These are phyloP conservation scores for Angomonas deanei DNA, from an alignment of 208 protist genomes.

Conservation along the genomic window DNA sequence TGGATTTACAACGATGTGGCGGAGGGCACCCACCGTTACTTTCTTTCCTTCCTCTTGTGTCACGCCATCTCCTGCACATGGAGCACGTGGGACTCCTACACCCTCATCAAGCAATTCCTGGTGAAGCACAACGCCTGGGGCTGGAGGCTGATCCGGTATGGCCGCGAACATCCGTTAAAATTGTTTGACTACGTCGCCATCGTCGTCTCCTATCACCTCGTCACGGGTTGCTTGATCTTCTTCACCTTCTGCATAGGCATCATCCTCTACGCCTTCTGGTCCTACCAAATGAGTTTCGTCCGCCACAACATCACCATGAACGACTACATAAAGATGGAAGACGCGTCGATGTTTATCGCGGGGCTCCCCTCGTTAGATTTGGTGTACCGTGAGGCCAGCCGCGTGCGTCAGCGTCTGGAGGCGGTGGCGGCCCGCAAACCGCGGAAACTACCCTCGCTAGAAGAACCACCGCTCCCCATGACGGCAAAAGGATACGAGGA, in stretches of 20 bases:
- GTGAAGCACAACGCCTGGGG: slow-evolving; percentile 44
- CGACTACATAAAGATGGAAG: slow-evolving; percentile 86
- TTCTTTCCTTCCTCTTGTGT: slow-evolving; percentile 82
- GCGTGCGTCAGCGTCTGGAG: slow-evolving; percentile 43
- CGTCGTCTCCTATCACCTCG: slow-evolving; percentile 52
- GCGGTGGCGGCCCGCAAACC: slow-evolving; percentile 51
- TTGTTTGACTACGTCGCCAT: slow-evolving; percentile 60
- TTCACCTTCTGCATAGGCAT: slow-evolving; percentile 69
- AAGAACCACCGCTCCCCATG: slow-evolving; percentile 34
- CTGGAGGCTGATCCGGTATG: slow-evolving; percentile 37
- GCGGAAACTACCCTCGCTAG: slow-evolving; percentile 25
- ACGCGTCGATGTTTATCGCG: slow-evolving; percentile 52
- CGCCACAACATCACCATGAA: slow-evolving; percentile 79
- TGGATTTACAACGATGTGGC: slow-evolving; percentile 98
- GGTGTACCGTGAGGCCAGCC: slow-evolving; percentile 60
- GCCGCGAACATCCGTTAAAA: slow-evolving; percentile 22
- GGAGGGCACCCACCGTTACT: slow-evolving; percentile 90
- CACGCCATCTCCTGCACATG: slow-evolving; percentile 86
- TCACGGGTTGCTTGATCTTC: slow-evolving; percentile 56
- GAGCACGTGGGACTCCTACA: slow-evolving; percentile 57
- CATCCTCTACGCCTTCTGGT: slow-evolving; percentile 75
- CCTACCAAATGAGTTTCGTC: slow-evolving; percentile 78
- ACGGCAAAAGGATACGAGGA: slow-evolving; percentile 36
- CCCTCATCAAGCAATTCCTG: slow-evolving; percentile 52
- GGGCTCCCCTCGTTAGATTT: slow-evolving; percentile 37